Evolutionary conservation across 2,329 filamentous ascomycete genomes (phyloP).

Genomic region (Pseudocercospora macadamiae): DNA sequence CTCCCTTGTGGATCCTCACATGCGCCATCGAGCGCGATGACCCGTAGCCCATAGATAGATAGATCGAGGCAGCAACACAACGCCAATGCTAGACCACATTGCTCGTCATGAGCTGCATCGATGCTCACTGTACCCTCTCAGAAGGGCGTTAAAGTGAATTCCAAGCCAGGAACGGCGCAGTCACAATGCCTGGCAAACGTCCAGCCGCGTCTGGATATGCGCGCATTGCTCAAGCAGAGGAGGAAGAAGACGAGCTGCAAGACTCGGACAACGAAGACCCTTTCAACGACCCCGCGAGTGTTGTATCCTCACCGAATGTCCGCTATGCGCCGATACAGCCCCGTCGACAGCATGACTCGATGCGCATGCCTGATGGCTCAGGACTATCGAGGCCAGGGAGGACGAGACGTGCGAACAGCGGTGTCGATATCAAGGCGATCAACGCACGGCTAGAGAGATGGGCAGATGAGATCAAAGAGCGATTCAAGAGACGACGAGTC

Average conservation of each 20-base stretch:
- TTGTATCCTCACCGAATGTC: slow-evolving; percentile 39
- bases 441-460: slow-evolving; percentile 93
- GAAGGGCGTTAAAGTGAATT: background rate
- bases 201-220: slow-evolving; percentile 55
- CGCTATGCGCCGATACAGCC: slow-evolving; percentile 54
- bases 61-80: background rate
- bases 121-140: too few species aligned
- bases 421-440: slow-evolving; percentile 97
- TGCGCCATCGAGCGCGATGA: background rate
- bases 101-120: background rate
- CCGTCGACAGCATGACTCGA: slow-evolving; percentile 44
- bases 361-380: slow-evolving; percentile 43
- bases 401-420: slow-evolving; percentile 73
- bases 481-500: slow-evolving; percentile 85
- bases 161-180: background rate
- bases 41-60: background rate
- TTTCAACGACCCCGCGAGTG: slow-evolving; percentile 29
- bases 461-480: slow-evolving; percentile 96
- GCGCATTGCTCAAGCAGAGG: slow-evolving; percentile 56
- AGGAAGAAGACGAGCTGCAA: slow-evolving; percentile 41
- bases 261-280: slow-evolving; percentile 46
- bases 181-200: slow-evolving; percentile 37
- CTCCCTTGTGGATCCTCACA: background rate
- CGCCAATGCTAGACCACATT: background rate
- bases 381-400: slow-evolving; percentile 44